Base-by-base conservation (phyloP, 2,329 filamentous ascomycete genomes). In the Penicillium sp. region DNA sequence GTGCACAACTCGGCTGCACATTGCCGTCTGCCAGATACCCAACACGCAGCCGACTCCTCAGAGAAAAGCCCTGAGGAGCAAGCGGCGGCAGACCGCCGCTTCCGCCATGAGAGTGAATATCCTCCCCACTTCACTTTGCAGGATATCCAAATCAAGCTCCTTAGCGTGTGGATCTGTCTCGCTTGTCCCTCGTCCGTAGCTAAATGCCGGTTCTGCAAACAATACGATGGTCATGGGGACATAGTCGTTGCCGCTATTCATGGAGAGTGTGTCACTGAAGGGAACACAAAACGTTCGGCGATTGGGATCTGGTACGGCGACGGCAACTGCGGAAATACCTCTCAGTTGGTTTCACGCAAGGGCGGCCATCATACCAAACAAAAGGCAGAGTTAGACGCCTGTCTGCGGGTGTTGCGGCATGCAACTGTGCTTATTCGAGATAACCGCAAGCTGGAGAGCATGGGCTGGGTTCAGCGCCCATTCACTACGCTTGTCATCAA, bases 401-500 rank as follows among this genome's bases (percentile, higher is more conserved):
- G 53, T 14, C 42, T 60, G 12, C 35, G 47, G 8, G 59, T 47
- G 1, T 49, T 61, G 5, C 39, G 49, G 4, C 31, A 33, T 25
- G 52, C 39, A 6, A 41, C 28, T 6, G 13, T 4, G 14, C 48
- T 55, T 25, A 25, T 47, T 3, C 29, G 35, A 0, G 14, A 41
- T 7, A 29, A 36, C 6, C 12, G 10, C 10, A 41, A 14, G 1
- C 19, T 47, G 19, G 22, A 16, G 39, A 31, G 40, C 37, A 30
- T 40, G 12, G 35, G 36, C 6, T 33, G 38, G 2, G 12, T 34
- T 6, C 36, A 44, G n/a, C 41, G 28, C 25, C 56, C 56, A 8
- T 29, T 60, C 11, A 46, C 49, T 13, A 47, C 44, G 0, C 25
- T 63, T 1, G 45, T 60, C 3, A 62, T 70, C 46, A 64, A 66